Evolutionary conservation across 371 early-diverging fungal species (phyloP), one percentile per base, ranked within the genome.

Genomic region (Edhazardia aedis): DNA sequence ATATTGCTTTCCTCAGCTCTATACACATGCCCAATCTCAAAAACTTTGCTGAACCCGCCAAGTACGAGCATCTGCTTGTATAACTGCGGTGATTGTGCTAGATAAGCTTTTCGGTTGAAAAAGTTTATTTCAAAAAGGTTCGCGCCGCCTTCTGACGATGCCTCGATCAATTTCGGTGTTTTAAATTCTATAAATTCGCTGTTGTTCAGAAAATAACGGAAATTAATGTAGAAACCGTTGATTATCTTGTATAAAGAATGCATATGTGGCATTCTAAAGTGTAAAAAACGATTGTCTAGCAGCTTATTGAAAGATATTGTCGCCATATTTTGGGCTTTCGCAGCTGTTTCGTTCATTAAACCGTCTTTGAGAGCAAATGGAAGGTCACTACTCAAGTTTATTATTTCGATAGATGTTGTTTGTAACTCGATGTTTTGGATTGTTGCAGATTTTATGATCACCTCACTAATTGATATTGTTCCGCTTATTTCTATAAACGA

Each of bases 51-150:
- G 63, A 94, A 85, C 69, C 92, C 95, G 48, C 91, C 81, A 63
- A 86, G 85, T 62, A 99, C 85, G 64, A 84, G 84, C 89, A 93
- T 91, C 75, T 95, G 95, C 80, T 95, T 95, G 78, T 91, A 91
- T 50, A 96, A 78, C 77, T 99, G 96, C 46, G 96, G 96, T 18
- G 90, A 88, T 74, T 96, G 99, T 24, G 96, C 94, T 43, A 99
- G 76, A 75, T 70, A 93, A 1, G 95, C 99, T 26, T 76, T 77
- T 26, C 72, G 74, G 68, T 91, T 86, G 75, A 95, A 99, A 78
- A 91, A 99, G 50, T 80, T 75, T 46, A 99, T 82, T 67, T 79
- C 77, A 78, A 99, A 99, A 9, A 94, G 86, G 66, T 88, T 93
- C 38, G 95, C 84, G 25, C 99, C 99, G 58, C 99, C 96, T 75